Base-by-base conservation (phyloP, 2,329 filamentous ascomycete genomes). In the Calonectria pauciramosa region DNA sequence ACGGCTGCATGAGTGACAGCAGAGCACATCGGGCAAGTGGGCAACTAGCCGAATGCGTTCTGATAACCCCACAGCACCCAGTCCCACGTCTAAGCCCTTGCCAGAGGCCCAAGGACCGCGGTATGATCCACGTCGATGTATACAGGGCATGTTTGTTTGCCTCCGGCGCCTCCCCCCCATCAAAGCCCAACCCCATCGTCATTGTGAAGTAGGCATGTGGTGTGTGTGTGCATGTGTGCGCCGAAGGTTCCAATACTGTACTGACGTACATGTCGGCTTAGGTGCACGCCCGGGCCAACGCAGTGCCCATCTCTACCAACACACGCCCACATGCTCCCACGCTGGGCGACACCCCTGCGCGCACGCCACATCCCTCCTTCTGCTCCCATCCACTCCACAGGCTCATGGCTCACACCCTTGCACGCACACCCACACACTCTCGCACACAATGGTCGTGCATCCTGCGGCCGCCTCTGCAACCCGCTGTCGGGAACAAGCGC, bases 381-480 rank as follows among this genome's bases (percentile, higher is more conserved):
- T 28, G 11, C 38, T 64, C 47, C 30, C 54, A 51, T 26, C 26
- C 74, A 71, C 66, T 32, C 54, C 52, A 51, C 51, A 41, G 18
- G 41, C n/a, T 69, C 52, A 64, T 56, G 36, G 38, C 32, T 49
- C 34, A 52, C 56, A 41, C 60, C 70, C 66, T 54, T 41, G 54
- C 66, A 68, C 68, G 41, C 68, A 60, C 69, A 63, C 38, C 38
- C 38, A 41, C 54, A 67, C 76, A 77, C 75, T 74, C 76, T 76
- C 64, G 54, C 72, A 79, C 79, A 80, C 79, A 76, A 74, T 77
- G 80, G 78, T 81, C 72, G 79, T 84, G 83, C 82, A 81, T 82
- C 74, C 84, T 86, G 84, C 84, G 84, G 84, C 84, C 84, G 79
- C 73, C 79, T 84, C 83, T 86, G 83, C 83, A 82, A 81, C 84